phyloP scores from a whole-genome alignment of 2,329 filamentous ascomycete genomes.

The Cryphonectria japonica region DNA sequence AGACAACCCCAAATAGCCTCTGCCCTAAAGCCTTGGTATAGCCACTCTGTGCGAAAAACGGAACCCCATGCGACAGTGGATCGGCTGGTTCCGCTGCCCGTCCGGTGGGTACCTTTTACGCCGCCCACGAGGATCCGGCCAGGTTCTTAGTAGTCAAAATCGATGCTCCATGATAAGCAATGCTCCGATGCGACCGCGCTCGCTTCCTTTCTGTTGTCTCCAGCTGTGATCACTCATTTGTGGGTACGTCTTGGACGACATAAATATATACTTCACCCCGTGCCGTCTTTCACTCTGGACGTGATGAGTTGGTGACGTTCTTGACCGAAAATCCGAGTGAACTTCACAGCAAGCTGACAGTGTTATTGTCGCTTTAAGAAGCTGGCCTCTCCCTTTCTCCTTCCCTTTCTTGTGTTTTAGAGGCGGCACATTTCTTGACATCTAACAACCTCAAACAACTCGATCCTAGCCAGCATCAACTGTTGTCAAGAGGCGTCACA shows the following conservation, averaged over 20 bases:
- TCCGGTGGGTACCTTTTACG: background rate
- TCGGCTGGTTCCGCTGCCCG: slow-evolving; percentile 10
- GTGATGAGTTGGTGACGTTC: background rate
- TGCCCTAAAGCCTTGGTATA: background rate
- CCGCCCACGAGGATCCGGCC: background rate
- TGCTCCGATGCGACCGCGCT: background rate
- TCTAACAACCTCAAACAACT: background rate
- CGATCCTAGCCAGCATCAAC: background rate
- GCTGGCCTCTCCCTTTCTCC: background rate
- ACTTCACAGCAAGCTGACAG: background rate
- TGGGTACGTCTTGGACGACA: background rate
- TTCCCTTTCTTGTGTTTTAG: no score
- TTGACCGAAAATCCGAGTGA: background rate
- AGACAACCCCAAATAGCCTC: background rate
- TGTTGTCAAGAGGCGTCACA: background rate
- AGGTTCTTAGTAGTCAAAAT: background rate
- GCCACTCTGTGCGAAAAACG: background rate
- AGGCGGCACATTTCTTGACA: background rate
- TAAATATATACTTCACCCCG: background rate
- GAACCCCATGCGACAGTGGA: background rate
- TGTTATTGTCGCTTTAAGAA: background rate
- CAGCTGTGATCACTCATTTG: background rate
- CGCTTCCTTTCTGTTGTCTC: background rate
- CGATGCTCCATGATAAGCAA: background rate
- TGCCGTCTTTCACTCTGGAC: background rate